phyloP scores from a whole-genome alignment of 176 grass and related monocot genomes.

The Rhynchospora pubera region DNA sequence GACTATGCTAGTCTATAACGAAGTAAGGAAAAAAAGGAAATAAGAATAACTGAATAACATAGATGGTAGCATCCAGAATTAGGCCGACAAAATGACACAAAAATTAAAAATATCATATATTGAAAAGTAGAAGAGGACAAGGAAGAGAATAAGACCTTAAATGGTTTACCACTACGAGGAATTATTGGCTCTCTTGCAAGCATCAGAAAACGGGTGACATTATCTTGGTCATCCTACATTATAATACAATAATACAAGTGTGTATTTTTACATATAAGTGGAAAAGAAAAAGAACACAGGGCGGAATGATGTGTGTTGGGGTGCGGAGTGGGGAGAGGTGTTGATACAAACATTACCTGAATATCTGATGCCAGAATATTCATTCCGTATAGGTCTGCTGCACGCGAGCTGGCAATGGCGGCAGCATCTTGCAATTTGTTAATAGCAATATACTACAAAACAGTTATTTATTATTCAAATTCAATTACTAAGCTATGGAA shows the following conservation, averaged over 20 bases:
- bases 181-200: constrained; percentile 75
- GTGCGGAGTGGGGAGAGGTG: too few species aligned
- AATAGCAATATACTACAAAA: constrained; percentile 46
- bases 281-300: background rate
- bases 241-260: background rate
- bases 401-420: constrained; percentile 73
- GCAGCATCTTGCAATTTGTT: constrained; percentile 55
- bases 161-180: constrained; percentile 61
- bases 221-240: constrained; percentile 65
- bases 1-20: constrained; percentile 70
- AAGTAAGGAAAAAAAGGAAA: constrained; percentile 16
- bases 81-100: background rate
- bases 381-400: constrained; percentile 68
- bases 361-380: constrained; percentile 84
- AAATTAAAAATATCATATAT: background rate
- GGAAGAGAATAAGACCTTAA: constrained; percentile 46
- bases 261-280: background rate
- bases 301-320: background rate
- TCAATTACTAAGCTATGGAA: background rate
- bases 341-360: constrained; percentile 39
- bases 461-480: constrained; percentile 3
- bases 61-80: background rate
- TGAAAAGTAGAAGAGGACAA: background rate
- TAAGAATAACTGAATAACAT: constrained; percentile 26
- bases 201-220: constrained; percentile 81